Percentiles rank a stretch among this genome's conserved stretches.
Conservation (phyloP, 2,329 filamentous ascomycete species). For the Colletotrichum musae region DNA sequence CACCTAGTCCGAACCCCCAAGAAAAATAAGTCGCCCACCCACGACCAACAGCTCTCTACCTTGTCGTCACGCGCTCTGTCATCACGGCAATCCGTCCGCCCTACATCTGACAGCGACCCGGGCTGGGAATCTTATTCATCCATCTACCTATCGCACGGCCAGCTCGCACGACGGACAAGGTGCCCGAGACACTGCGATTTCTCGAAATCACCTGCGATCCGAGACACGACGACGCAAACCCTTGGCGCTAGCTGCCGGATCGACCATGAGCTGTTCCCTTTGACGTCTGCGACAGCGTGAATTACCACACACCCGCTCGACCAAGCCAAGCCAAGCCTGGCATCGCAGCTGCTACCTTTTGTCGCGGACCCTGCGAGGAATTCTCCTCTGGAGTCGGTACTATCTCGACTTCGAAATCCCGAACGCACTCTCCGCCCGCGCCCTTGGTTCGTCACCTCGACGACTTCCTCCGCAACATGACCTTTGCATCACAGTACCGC, state of each 20-base stretch:
- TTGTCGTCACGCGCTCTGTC: constrained; percentile 16
- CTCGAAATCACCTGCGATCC: background rate
- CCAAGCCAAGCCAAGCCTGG: background rate
- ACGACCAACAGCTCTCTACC: constrained; percentile 9
- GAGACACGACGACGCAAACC: constrained; percentile 25
- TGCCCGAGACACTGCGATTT: background rate
- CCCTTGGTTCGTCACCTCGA: constrained; percentile 7
- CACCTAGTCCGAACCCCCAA: constrained; percentile 2
- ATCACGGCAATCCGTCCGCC: constrained; percentile 11
- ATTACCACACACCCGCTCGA: constrained; percentile 16
- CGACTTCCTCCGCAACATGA: constrained; percentile 43
- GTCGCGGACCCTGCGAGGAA: constrained; percentile 6
- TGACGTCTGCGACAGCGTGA: constrained; percentile 35
- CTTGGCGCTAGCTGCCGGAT: constrained; percentile 6
- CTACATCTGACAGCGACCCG: constrained; percentile 13
- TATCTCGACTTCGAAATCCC: background rate
- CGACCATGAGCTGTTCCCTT: constrained; percentile 31
- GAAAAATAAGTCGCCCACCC: constrained; percentile 3
- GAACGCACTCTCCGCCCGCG: background rate
- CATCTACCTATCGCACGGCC: constrained; percentile 14
- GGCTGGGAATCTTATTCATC: background rate
- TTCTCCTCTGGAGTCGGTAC: background rate
- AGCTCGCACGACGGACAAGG: constrained; percentile 14
- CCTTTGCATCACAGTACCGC: constrained; percentile 50
- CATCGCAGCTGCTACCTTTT: background rate